phyloP scores from a whole-genome alignment of 2,329 filamentous ascomycete genomes.

The Penicillium nordicum region DNA sequence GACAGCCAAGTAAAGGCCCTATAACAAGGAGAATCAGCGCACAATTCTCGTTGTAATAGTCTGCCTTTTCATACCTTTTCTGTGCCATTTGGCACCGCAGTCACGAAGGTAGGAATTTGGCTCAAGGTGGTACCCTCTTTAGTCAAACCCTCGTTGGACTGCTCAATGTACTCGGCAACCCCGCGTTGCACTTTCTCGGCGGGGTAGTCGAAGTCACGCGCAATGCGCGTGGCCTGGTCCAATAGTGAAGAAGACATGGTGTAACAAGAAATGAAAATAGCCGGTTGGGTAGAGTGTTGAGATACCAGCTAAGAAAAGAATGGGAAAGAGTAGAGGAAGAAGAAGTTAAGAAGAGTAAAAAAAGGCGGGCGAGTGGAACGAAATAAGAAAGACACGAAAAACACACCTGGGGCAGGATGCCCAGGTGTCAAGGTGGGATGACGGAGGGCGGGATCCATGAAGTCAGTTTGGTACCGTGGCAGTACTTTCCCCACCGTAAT shows the following conservation, averaged over 20 bases:
- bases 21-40: constrained; percentile 17
- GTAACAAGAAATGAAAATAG: constrained; percentile 6
- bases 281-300: neutral
- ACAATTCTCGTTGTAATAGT: neutral
- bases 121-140: constrained; percentile 77
- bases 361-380: constrained; percentile 1
- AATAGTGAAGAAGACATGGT: constrained; percentile 44
- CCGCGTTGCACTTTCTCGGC: constrained; percentile 73
- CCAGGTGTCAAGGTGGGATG: constrained; percentile 17
- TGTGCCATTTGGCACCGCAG: constrained; percentile 90
- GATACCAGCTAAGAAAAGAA: neutral
- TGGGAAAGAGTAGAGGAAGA: neutral
- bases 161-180: constrained; percentile 78
- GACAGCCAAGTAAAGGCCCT: constrained; percentile 94
- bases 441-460: constrained; percentile 29
- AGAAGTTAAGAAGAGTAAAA: neutral
- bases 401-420: neutral
- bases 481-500: neutral
- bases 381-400: neutral
- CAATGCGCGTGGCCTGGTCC: constrained; percentile 74
- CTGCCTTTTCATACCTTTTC: constrained; percentile 67
- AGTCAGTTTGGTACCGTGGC: constrained; percentile 28
- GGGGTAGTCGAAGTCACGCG: constrained; percentile 79
- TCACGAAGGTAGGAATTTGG: constrained; percentile 97
- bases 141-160: constrained; percentile 82